Base-by-base conservation (phyloP, 75 land plant genomes). In the Picea glauca region DNA sequence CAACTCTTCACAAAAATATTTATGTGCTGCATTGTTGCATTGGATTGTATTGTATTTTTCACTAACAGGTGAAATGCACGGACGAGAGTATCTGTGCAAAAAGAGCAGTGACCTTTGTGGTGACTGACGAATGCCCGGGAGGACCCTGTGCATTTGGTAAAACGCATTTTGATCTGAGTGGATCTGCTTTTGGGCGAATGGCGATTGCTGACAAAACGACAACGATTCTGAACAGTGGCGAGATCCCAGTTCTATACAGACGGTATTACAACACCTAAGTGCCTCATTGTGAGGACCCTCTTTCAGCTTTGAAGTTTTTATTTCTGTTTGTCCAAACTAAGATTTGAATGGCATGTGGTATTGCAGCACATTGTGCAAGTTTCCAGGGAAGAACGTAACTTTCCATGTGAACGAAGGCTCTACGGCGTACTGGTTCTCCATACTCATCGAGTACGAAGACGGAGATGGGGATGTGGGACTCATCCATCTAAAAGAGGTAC, bases 41-140 rank as follows among this genome's bases (percentile, higher is more conserved):
- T 46, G 54, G 9, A 46, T 6, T 46, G 8, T 46, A 4, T 61
- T 62, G 64, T n/a, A 62, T 62, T n/a, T 4, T 26, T 20, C n/a
- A 3, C 20, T 18, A 57, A 18, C 67, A 93, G 81, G 96, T 93
- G 46, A 87, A 80, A 90, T 93, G 96, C 80, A 14, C 88, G 12
- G 93, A 86, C 80, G 21, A 30, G 14, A 74, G 76, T 46, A 72
- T 91, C 21, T 93, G 96, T 78, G 86, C 93, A 0, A 43, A 87
- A 33, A 58, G 88, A 8, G 80, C 93, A 2, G 93, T 89, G 30
- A 93, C 91, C 2, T 72, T 95, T 5, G 92, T 95, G 58, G 80
- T 91, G 50, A 91, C 94, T 2, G 99, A 96, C 84, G 91, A 92
- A 79, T 96, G 97, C 81, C 99, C 99, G 23, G 97, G 97, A 40